Conservation (phyloP, 345 rosid species). For the Barbarea vulgaris region DNA sequence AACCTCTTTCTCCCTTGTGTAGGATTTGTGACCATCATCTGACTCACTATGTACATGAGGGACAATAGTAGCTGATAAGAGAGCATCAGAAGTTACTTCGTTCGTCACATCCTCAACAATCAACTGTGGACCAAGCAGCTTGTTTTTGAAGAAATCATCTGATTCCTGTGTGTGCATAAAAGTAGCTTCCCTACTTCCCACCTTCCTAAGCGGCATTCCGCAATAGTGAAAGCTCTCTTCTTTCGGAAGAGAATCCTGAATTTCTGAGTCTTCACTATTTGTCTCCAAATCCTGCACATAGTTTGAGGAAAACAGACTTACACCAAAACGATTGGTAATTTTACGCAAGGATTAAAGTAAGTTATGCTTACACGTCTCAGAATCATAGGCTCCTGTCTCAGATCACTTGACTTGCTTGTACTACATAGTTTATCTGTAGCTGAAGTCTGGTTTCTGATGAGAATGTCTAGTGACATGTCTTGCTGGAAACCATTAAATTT, state of each 20-base stretch:
- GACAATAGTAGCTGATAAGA: conserved; percentile 42
- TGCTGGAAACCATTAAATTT: conserved; percentile 36
- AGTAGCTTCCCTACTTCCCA: conserved; percentile 37
- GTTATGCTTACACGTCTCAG: conserved; percentile 49
- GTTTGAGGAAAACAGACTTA: conserved; percentile 33
- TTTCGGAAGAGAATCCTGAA: conserved; percentile 31
- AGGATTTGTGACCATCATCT: conserved; percentile 42
- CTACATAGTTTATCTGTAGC: conserved; percentile 21
- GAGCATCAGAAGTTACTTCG: conserved; percentile 44
- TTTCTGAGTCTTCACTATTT: conserved; percentile 40
- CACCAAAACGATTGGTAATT: neutral
- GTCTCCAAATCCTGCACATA: conserved; percentile 44
- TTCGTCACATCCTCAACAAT: conserved; percentile 74
- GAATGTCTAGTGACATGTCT: conserved; percentile 33
- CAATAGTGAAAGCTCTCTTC: conserved; percentile 38
- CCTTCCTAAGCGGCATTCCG: conserved; percentile 36
- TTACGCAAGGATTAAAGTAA: neutral
- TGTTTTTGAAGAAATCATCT: conserved; percentile 31
- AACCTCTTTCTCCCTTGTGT: conserved; percentile 39
- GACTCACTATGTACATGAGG: conserved; percentile 52
- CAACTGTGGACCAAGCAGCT: conserved; percentile 35
- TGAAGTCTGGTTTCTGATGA: conserved; percentile 38
- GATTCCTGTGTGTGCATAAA: conserved; percentile 40
- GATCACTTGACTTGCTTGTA: conserved; percentile 32
- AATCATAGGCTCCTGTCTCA: conserved; percentile 35